Evolutionary conservation across 768 basidiomycete genomes (phyloP).

Genomic region (Filobasidium floriforme): DNA sequence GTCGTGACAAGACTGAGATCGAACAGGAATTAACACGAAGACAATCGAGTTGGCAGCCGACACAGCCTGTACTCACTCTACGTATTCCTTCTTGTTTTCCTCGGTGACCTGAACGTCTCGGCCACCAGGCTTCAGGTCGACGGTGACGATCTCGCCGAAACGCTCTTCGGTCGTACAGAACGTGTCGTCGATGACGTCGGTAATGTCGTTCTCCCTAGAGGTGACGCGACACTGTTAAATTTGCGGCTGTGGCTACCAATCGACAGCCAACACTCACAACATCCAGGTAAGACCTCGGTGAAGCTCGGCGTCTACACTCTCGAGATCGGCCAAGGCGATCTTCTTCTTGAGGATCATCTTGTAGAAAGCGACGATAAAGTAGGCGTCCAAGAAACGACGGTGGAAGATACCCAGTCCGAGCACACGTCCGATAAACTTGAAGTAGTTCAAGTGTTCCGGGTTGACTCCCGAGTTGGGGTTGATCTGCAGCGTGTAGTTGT

Average conservation of each 20-base stretch:
- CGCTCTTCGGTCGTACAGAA: constrained; percentile 96
- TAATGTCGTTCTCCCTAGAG: constrained; percentile 78
- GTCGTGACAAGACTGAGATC: constrained; percentile 62
- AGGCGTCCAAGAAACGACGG: constrained; percentile 95
- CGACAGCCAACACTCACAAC: constrained; percentile 54
- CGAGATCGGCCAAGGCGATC: constrained; percentile 83
- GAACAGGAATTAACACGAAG: neutral
- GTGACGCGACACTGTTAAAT: constrained; percentile 45
- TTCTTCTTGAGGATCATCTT: constrained; percentile 99
- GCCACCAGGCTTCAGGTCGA: constrained; percentile 86
- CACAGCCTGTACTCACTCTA: constrained; percentile 52
- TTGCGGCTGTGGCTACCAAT: neutral
- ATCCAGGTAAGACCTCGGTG: constrained; percentile 97
- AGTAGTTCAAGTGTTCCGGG: constrained; percentile 98
- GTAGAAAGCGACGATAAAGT: constrained; percentile 99
- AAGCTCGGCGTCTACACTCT: constrained; percentile 91
- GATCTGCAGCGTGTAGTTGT: constrained; percentile 99
- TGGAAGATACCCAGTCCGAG: constrained; percentile 97
- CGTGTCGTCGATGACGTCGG: constrained; percentile 94
- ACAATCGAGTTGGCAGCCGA: neutral
- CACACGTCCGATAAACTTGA: constrained; percentile 98
- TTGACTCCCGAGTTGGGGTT: constrained; percentile 97
- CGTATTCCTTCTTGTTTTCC: constrained; percentile 98
- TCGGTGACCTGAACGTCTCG: constrained; percentile 79
- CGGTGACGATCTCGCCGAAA: constrained; percentile 95